Conservation (phyloP, 192 early-diverging fungal species). For the Borealophlyctis nickersoniae region DNA sequence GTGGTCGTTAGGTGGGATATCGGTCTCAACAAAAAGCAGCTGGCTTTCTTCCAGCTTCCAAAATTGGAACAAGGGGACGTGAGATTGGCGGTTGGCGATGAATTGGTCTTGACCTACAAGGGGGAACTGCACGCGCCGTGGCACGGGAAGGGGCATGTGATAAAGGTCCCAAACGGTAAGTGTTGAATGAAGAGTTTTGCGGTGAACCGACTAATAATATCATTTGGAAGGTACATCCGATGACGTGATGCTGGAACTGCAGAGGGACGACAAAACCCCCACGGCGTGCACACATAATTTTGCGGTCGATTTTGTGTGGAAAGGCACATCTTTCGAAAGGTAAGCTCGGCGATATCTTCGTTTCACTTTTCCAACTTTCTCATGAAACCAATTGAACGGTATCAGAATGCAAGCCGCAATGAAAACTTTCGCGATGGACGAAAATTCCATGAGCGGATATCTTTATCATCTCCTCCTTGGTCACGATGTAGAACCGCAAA, state of each 20-base stretch:
- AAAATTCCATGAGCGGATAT: constrained; percentile 89
- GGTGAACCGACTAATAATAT: not conserved
- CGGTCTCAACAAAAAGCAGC: constrained; percentile 86
- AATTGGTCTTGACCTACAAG: constrained; percentile 81
- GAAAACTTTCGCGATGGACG: constrained; percentile 95
- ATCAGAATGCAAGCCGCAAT: constrained; percentile 89
- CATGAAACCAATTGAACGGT: no score
- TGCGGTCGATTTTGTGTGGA: constrained; percentile 98
- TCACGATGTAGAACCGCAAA: constrained; percentile 89
- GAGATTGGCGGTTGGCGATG: constrained; percentile 90
- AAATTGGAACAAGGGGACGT: constrained; percentile 90
- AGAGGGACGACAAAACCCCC: constrained; percentile 61
- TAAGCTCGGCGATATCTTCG: constrained; percentile 28
- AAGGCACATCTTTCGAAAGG: constrained; percentile 94
- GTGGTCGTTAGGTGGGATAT: constrained; percentile 96
- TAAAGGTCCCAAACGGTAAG: constrained; percentile 92
- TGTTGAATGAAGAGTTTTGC: constrained; percentile 13
- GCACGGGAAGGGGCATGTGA: constrained; percentile 87
- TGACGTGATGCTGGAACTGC: constrained; percentile 92
- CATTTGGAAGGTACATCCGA: constrained; percentile 71
- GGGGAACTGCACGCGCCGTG: constrained; percentile 82
- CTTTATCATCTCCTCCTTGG: constrained; percentile 93
- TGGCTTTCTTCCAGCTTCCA: constrained; percentile 91
- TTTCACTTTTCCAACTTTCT: constrained; percentile 3
- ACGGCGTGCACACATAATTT: constrained; percentile 84